Evolutionary conservation across 2,329 filamentous ascomycete genomes (phyloP).

Genomic region (Ophiostoma ips): DNA sequence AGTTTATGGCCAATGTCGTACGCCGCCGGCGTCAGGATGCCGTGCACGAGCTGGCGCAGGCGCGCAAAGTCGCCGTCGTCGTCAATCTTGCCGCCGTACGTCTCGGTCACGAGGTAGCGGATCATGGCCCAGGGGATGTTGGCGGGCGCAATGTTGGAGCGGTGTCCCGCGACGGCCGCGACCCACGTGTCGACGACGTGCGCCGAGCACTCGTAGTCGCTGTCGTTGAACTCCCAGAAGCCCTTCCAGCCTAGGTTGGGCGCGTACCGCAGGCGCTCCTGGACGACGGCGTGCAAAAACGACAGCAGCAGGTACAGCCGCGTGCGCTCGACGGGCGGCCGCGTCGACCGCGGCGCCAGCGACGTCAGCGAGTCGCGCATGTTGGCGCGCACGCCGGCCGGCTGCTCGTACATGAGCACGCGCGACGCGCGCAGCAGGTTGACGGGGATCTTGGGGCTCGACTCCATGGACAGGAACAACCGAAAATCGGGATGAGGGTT

Average conservation of each 20-base stretch:
- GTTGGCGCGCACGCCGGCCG: conserved; percentile 88
- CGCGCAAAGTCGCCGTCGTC: conserved; percentile 70
- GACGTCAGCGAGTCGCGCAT: conserved; percentile 96
- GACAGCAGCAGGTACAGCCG: conserved; percentile 82
- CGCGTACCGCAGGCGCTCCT: conserved; percentile 87
- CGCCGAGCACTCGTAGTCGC: conserved; percentile 94
- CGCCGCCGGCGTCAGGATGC: conserved; percentile 70
- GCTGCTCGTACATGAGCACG: conserved; percentile 95
- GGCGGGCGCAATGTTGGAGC: conserved; percentile 83
- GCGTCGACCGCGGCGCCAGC: conserved; percentile 59
- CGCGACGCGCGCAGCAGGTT: conserved; percentile 86
- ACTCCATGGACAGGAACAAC: conserved; percentile 95
- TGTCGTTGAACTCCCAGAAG: conserved; percentile 99
- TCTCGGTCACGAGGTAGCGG: conserved; percentile 77
- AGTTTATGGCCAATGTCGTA: conserved; percentile 90
- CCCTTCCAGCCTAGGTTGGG: conserved; percentile 93
- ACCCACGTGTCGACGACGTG: conserved; percentile 95
- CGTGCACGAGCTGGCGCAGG: conserved; percentile 58
- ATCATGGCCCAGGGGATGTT: conserved; percentile 98
- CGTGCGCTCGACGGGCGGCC: conserved; percentile 79
- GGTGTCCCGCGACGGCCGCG: conserved; percentile 64
- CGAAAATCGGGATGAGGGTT: conserved; percentile 90
- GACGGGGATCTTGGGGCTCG: conserved; percentile 90
- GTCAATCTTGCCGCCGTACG: conserved; percentile 96
- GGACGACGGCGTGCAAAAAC: conserved; percentile 90